These are phyloP conservation scores for Trichoderma virens DNA, from an alignment of 495 filamentous ascomycete species.

Conservation along the genomic window DNA sequence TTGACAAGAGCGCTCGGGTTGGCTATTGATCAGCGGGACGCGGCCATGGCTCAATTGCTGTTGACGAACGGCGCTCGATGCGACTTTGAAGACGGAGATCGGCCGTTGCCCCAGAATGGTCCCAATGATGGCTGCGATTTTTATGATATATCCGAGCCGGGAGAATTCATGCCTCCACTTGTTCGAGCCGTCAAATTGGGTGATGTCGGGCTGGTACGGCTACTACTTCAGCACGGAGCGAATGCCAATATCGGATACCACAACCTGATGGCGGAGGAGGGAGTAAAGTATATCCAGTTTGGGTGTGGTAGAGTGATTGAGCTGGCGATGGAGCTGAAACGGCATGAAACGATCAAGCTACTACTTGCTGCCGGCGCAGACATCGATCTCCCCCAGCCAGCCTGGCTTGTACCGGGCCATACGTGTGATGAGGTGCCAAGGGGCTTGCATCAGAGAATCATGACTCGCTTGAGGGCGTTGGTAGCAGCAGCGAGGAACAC, in stretches of 20 bases:
- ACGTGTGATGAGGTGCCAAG: neutral
- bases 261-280: neutral
- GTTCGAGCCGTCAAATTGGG: slow-evolving; percentile 5
- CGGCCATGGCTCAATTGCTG: neutral
- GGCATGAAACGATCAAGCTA: neutral
- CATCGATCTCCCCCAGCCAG: neutral
- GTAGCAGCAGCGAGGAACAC: neutral
- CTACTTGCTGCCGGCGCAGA: neutral
- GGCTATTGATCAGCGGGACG: slow-evolving; percentile 3
- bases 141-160: neutral
- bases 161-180: slow-evolving; percentile 10
- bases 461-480: neutral
- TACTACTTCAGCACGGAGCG: slow-evolving; percentile 9
- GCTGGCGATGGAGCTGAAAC: slow-evolving; percentile 5
- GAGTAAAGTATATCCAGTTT: neutral
- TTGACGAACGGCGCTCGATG: slow-evolving; percentile 2
- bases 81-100: slow-evolving; percentile 11
- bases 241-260: slow-evolving; percentile 8
- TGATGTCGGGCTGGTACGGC: slow-evolving; percentile 1
- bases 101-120: neutral
- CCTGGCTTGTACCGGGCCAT: neutral
- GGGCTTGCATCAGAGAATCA: neutral
- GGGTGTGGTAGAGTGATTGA: slow-evolving; percentile 4
- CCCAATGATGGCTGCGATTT: neutral
- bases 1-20: slow-evolving; percentile 10